A percentile compares a stretch with the other conserved stretches of the same genome.
phyloP scores from a whole-genome alignment of 23 red algal species.

The Gracilaria caudata region DNA sequence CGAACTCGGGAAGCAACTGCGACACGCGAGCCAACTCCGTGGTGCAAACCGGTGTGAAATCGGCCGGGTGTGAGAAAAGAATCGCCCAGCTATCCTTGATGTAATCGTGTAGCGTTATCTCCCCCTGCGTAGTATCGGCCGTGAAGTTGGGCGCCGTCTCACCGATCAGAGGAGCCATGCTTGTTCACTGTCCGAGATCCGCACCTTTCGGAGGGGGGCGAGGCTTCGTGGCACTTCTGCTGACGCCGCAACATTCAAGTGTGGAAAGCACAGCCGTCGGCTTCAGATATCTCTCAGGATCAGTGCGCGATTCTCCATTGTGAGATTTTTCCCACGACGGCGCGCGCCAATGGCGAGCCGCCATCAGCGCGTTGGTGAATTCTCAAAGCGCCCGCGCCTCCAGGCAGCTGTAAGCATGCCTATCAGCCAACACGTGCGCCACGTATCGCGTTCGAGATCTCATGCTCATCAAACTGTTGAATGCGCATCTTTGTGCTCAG shows the following conservation, averaged over 20 bases:
- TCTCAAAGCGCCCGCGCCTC: too few relatives aligned
- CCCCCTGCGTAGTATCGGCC: slow-evolving; percentile 39
- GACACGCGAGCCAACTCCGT: slow-evolving; percentile 83
- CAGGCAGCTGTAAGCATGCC: too few relatives aligned
- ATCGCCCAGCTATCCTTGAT: slow-evolving; percentile 36
- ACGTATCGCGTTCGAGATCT: not conserved
- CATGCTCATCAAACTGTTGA: not conserved
- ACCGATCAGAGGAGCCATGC: slow-evolving; percentile 55
- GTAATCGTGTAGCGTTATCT: slow-evolving; percentile 47
- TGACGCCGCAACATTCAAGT: not conserved
- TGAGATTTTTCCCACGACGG: not conserved
- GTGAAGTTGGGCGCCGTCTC: slow-evolving; percentile 65
- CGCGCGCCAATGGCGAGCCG: too few relatives aligned
- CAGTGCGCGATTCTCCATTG: too few relatives aligned
- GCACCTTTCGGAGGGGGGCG: too few relatives aligned
- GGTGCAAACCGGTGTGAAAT: slow-evolving; percentile 90
- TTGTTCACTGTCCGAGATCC: too few relatives aligned
- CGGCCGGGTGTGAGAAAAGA: slow-evolving; percentile 73
- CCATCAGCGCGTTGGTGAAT: too few relatives aligned
- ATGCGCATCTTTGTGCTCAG: not conserved
- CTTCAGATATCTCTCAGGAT: too few relatives aligned
- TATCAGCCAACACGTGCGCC: not conserved
- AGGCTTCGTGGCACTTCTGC: too few relatives aligned
- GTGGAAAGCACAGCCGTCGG: too few relatives aligned
- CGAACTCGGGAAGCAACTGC: slow-evolving; percentile 78